Conservation (phyloP, 208 protist species). For the Crithidia expoeki region DNA sequence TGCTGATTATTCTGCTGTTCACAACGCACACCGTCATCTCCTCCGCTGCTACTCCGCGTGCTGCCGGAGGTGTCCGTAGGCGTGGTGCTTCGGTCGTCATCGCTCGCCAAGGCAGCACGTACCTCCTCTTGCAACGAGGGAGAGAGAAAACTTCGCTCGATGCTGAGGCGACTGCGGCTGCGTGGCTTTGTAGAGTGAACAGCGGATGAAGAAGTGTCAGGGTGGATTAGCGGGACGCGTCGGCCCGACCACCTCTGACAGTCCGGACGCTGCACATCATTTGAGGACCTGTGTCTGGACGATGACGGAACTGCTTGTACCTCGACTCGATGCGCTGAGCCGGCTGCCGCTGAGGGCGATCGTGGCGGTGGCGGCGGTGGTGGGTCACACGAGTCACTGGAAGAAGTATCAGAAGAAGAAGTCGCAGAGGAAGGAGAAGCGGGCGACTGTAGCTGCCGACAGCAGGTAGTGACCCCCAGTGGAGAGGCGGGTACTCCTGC, state of each 20-base stretch:
- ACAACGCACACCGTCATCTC: not conserved
- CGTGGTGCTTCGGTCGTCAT: not conserved
- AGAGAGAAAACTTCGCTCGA: conserved; percentile 26
- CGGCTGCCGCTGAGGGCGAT: not conserved
- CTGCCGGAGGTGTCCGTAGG: too few relatives aligned
- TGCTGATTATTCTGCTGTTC: too few relatives aligned
- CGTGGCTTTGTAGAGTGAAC: not conserved
- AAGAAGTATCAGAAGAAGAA: not conserved
- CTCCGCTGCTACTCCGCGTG: not conserved
- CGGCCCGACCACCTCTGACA: conserved; percentile 14
- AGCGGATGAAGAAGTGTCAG: not conserved
- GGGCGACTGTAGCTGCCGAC: not conserved
- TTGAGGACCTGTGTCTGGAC: not conserved
- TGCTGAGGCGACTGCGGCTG: conserved; percentile 11
- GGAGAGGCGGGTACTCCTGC: too few relatives aligned
- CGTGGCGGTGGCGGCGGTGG: conserved; percentile 1
- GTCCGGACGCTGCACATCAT: not conserved
- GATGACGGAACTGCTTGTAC: not conserved
- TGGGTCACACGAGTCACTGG: conserved; percentile 1
- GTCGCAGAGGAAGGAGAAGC: not conserved
- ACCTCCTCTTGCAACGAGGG: conserved; percentile 24
- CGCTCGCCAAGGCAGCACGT: conserved; percentile 18
- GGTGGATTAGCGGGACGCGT: conserved; percentile 8
- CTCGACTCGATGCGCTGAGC: not conserved
- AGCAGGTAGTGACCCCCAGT: too few relatives aligned